These are phyloP conservation scores for Paratrimastix pyriformis DNA, from an alignment of 78 protist species.

Conservation along the genomic window DNA sequence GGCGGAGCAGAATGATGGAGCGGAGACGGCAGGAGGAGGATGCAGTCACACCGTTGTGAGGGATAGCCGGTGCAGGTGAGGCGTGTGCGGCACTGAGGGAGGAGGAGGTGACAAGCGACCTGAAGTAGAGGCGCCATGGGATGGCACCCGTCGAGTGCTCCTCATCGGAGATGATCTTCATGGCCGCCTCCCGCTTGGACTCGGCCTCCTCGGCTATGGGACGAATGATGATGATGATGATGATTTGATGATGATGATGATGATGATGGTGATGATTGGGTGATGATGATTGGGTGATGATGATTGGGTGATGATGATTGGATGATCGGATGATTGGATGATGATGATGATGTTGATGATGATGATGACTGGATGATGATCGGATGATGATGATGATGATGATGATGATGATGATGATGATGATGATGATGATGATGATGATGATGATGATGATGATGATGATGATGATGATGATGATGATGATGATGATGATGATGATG, in stretches of 20 bases:
- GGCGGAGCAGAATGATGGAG: not conserved
- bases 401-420: not conserved
- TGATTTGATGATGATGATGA: not conserved
- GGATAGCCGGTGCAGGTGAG: too few species aligned
- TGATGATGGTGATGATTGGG: not conserved
- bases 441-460: too few species aligned
- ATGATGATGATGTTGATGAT: too few species aligned
- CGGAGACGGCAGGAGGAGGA: too few species aligned
- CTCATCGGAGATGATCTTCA: conserved; percentile 4
- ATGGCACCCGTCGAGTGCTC: not conserved
- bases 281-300: too few species aligned
- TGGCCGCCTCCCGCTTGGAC: not conserved
- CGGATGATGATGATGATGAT: not conserved
- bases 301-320: too few species aligned
- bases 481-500: too few species aligned
- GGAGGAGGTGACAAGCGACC: not conserved
- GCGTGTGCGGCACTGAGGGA: too few species aligned
- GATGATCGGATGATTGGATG: too few species aligned
- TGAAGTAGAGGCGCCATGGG: not conserved
- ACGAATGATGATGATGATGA: not conserved
- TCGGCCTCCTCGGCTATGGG: not conserved
- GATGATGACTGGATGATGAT: not conserved
- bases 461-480: too few species aligned
- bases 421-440: too few species aligned
- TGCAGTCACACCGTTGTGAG: too few species aligned